Evolutionary conservation across 148 eudicot species (phyloP).

Genomic region (Rhododendron mucronatum): DNA sequence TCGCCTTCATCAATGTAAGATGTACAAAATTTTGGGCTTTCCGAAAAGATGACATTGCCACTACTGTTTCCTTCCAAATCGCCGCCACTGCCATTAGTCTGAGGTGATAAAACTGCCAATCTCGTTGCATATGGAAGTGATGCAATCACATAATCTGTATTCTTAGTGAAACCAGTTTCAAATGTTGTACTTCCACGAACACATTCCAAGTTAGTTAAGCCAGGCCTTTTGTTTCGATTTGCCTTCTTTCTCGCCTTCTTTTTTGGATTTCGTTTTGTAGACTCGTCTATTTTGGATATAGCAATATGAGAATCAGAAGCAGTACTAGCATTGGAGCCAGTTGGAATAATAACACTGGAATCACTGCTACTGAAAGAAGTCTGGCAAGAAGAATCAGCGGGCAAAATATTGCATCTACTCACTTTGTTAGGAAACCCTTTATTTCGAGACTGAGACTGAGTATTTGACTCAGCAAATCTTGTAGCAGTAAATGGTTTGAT

Average conservation of each 20-base stretch:
- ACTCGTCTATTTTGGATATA: slow-evolving; percentile 4
- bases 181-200: slow-evolving; percentile 9
- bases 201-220: slow-evolving; percentile 3
- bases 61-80: slow-evolving; percentile 11
- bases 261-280: slow-evolving; percentile 8
- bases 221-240: slow-evolving; percentile 14
- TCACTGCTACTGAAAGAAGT: slow-evolving; percentile 10
- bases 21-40: background rate
- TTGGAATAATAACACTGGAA: background rate
- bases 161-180: slow-evolving; percentile 7
- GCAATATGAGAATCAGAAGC: background rate
- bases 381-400: slow-evolving; percentile 2
- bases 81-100: background rate
- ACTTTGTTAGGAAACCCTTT: slow-evolving; percentile 14
- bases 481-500: slow-evolving; percentile 13
- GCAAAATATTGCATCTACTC: slow-evolving; percentile 11
- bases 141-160: slow-evolving; percentile 5
- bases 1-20: slow-evolving; percentile 9
- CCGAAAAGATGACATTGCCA: slow-evolving; percentile 1
- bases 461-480: slow-evolving; percentile 13
- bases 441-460: slow-evolving; percentile 3
- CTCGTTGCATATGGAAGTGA: slow-evolving; percentile 12
- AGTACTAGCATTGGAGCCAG: slow-evolving; percentile 1
- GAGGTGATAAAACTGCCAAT: slow-evolving; percentile 12
- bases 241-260: slow-evolving; percentile 18